phyloP scores from a whole-genome alignment of 78 protist genomes.

The Dictyostelium brefeldianum region DNA sequence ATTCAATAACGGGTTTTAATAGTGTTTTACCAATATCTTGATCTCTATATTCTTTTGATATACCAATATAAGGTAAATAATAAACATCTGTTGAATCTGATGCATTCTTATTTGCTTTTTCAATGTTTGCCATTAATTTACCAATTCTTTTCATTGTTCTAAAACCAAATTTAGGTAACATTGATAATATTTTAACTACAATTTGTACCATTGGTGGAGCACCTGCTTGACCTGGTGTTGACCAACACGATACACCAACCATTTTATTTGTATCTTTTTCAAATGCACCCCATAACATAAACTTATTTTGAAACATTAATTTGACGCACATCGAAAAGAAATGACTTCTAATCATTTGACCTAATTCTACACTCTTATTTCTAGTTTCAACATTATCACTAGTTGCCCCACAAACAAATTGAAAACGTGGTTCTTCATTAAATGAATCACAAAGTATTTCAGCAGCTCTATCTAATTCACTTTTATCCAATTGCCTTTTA shows the following conservation, averaged over 20 bases:
- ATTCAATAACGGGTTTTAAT: conserved; percentile 53
- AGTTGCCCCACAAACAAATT: conserved; percentile 20
- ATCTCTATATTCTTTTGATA: conserved; percentile 30
- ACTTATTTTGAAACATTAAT: conserved; percentile 41
- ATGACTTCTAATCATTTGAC: background rate
- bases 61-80: conserved; percentile 35
- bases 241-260: conserved; percentile 64
- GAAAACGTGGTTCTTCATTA: conserved; percentile 39
- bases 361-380: background rate
- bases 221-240: conserved; percentile 32
- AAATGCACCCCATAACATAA: conserved; percentile 53
- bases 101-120: conserved; percentile 5
- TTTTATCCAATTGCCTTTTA: conserved; percentile 55
- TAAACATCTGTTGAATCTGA: background rate
- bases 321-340: conserved; percentile 16
- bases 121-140: conserved; percentile 19
- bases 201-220: conserved; percentile 24
- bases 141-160: conserved; percentile 32
- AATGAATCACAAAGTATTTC: conserved; percentile 27
- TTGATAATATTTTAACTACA: conserved; percentile 13
- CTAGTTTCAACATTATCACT: background rate
- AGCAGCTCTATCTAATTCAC: background rate
- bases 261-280: conserved; percentile 30
- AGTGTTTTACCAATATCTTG: conserved; percentile 49
- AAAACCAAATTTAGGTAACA: conserved; percentile 68